phyloP scores from a whole-genome alignment of 768 basidiomycete genomes.

The Fomitopsis pulvina region DNA sequence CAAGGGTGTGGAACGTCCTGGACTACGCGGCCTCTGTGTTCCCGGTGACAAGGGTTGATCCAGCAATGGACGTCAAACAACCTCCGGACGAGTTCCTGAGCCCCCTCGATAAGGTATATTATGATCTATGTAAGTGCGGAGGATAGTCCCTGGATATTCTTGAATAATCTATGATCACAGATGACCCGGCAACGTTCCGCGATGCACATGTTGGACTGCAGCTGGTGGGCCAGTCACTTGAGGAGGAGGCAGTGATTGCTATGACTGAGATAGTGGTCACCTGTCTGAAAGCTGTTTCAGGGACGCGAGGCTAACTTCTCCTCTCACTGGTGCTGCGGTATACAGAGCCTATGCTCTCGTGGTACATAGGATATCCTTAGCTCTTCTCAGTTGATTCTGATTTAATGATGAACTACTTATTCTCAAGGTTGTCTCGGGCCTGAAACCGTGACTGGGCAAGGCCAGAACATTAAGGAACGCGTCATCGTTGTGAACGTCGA shows the following conservation, averaged over 20 bases:
- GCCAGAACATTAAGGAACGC: too few species aligned
- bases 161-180: constrained; percentile 18
- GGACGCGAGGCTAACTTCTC: too few species aligned
- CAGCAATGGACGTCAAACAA: constrained; percentile 39
- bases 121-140: constrained; percentile 44
- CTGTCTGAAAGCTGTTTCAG: too few species aligned
- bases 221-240: constrained; percentile 59
- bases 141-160: too few species aligned
- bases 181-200: constrained; percentile 47
- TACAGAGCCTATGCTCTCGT: too few species aligned
- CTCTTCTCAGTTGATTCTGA: too few species aligned
- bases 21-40: constrained; percentile 59
- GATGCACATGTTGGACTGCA: constrained; percentile 62
- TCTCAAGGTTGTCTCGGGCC: too few species aligned
- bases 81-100: constrained; percentile 42
- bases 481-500: too few species aligned
- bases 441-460: too few species aligned
- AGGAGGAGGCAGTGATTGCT: constrained; percentile 69
- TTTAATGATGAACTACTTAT: too few species aligned
- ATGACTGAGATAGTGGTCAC: constrained; percentile 56
- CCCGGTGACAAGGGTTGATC: constrained; percentile 62
- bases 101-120: constrained; percentile 39
- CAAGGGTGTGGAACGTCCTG: constrained; percentile 57
- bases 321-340: too few species aligned
- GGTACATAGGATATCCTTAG: too few species aligned